Evolutionary conservation across 1,284 basidiomycete species (phyloP), one percentile per base, ranked within the genome.

Genomic region (Ganoderma leucocontextum): DNA sequence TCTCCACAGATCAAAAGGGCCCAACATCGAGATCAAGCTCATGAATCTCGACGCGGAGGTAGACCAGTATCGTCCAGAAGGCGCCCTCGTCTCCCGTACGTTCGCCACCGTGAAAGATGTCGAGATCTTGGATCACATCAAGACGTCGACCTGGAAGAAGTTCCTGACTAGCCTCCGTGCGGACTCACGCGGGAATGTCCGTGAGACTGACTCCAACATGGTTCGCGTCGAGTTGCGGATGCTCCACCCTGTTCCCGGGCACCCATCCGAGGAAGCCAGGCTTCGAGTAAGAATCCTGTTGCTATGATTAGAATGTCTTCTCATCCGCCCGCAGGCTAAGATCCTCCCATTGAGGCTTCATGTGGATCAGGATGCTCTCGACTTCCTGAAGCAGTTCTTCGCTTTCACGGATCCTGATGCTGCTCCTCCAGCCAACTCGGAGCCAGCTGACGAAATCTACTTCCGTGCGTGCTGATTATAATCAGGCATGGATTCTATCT

Each of bases 101-200:
- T 84, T 95, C 63, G 85, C 88, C 4, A 90, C 90, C 35, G 82
- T 93, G 67, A 86, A 82, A 68, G 88, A 95, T 73, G 75, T 95
- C 59, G 95, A 98, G 79, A 98, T 99, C 71, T 83, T 99, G 64
- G 97, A 99, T 81, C 96, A 98, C 77, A 95, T 99, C 85, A 96
- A 95, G 83, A 97, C 97, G 0, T 98, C 97, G 12, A 99, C 97
- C 0, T 99, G 98, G 98, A 93, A 92, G 79, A 98, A 96, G 77
- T 99, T 99, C 79, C 82, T 99, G 68, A 97, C 96, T 1, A 90
- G 91, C 67, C 85, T 97, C 78, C 88, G 91, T 61, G 86, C 91
- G 1, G 95, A 96, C 80, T 91, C 93, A 13, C 86, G 89, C 63
- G 95, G 96, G 0, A 94, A 96, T 75, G 83, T 95, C 7, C 87